Evolutionary conservation across 73 alveolate genomes (phyloP).

Genomic region (Paramecium primaurelia): DNA sequence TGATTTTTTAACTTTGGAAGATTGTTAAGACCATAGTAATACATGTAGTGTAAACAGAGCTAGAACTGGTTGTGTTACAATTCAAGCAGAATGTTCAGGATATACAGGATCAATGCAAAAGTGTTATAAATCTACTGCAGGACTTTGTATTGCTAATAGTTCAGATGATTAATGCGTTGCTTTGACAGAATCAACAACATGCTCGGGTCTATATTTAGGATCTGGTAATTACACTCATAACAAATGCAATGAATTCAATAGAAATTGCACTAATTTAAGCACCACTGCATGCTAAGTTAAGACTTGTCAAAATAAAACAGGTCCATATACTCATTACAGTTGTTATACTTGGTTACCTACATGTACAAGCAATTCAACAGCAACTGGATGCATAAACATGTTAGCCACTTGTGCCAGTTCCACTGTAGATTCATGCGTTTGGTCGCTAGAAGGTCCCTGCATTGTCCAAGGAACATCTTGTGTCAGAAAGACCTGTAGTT

Average conservation of each 20-base stretch:
- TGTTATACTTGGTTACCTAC: background rate
- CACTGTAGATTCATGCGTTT: background rate
- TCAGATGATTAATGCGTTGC: background rate
- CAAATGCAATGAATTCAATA: background rate
- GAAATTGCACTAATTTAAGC: background rate
- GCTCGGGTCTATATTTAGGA: background rate
- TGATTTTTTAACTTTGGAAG: background rate
- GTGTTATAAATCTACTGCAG: background rate
- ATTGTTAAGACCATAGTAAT: background rate
- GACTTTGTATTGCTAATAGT: background rate
- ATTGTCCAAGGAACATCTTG: background rate
- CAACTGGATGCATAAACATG: background rate
- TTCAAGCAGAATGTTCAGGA: background rate
- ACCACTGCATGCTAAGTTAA: background rate
- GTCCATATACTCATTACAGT: background rate
- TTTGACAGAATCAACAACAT: background rate
- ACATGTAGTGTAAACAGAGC: background rate
- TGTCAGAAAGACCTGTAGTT: background rate
- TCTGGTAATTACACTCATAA: background rate
- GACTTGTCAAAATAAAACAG: background rate
- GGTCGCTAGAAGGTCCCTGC: background rate
- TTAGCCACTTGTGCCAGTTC: background rate
- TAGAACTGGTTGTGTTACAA: background rate
- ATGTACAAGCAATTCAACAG: background rate
- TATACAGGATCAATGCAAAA: background rate